phyloP scores from a whole-genome alignment of 257 asterid genomes.

The Gentiana dahurica region DNA sequence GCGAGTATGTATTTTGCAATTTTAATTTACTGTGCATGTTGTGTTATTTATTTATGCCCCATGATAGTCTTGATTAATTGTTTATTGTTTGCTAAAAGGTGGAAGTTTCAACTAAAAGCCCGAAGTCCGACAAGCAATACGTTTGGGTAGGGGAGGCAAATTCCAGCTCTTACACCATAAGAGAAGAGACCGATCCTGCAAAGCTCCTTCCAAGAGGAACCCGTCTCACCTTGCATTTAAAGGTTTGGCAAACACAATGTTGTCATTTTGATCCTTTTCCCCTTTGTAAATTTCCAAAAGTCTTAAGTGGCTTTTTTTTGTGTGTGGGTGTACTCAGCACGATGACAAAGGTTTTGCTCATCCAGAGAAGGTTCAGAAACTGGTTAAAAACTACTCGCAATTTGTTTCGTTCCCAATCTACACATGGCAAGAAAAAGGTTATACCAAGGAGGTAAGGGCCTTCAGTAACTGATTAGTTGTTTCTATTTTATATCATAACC shows the following conservation, averaged over 20 bases:
- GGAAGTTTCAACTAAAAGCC: slow-evolving; percentile 96
- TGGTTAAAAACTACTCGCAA: slow-evolving; percentile 82
- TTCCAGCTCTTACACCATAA: slow-evolving; percentile 83
- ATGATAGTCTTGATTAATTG: slow-evolving; percentile 9
- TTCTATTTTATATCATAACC: neutral
- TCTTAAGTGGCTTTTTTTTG: neutral
- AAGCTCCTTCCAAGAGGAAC: slow-evolving; percentile 90
- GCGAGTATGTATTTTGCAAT: slow-evolving; percentile 33
- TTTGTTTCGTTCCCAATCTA: slow-evolving; percentile 97
- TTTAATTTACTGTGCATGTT: neutral
- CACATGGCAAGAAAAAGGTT: slow-evolving; percentile 98
- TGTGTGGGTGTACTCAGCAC: slow-evolving; percentile 35
- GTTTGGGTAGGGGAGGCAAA: slow-evolving; percentile 97
- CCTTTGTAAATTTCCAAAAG: neutral
- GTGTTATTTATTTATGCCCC: neutral
- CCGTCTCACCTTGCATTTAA: slow-evolving; percentile 79
- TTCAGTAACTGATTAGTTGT: neutral
- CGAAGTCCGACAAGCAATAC: slow-evolving; percentile 89
- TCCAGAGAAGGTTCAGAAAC: slow-evolving; percentile 86
- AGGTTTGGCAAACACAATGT: slow-evolving; percentile 34
- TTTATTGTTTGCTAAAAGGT: slow-evolving; percentile 34
- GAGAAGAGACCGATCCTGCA: slow-evolving; percentile 88
- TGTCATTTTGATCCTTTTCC: neutral
- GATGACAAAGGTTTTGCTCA: slow-evolving; percentile 94
- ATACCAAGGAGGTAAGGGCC: slow-evolving; percentile 71